These are phyloP conservation scores for Aphanomyces astaci DNA, from an alignment of 352 stramenopile genomes.

Conservation along the genomic window DNA sequence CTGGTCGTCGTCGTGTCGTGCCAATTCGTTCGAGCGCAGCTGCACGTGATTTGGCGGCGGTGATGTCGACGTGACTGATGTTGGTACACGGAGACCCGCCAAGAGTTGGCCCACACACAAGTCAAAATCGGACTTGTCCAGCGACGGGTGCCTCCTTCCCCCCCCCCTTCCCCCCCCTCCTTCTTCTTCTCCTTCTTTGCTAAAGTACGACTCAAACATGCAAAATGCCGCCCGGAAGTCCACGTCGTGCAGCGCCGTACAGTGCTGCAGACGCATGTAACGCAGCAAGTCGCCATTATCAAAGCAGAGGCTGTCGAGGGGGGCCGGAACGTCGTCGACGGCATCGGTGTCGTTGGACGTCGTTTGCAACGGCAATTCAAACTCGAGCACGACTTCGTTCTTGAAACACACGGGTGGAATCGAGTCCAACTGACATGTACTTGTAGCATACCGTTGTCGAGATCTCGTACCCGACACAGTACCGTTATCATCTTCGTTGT, in stretches of 20 bases:
- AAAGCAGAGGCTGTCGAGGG: conserved; percentile 56
- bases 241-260: conserved; percentile 64
- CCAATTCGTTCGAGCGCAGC: not conserved
- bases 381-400: conserved; percentile 78
- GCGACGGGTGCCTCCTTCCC: conserved; percentile 46
- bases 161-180: too few relatives aligned
- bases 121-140: conserved; percentile 79
- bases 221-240: conserved; percentile 57
- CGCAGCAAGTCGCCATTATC: conserved; percentile 79
- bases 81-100: too few relatives aligned
- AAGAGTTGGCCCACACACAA: conserved; percentile 56
- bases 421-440: conserved; percentile 35
- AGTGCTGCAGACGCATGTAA: conserved; percentile 69
- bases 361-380: conserved; percentile 63
- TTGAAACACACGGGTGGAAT: conserved; percentile 67
- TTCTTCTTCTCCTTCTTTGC: too few relatives aligned
- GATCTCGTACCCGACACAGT: too few relatives aligned
- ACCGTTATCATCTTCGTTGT: too few relatives aligned
- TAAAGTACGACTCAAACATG: conserved; percentile 68
- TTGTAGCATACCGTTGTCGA: too few relatives aligned
- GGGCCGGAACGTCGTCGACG: too few relatives aligned
- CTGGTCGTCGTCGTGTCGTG: not conserved
- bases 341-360: conserved; percentile 46
- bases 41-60: too few relatives aligned
- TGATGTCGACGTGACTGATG: too few relatives aligned